A percentile compares a stretch with the other conserved stretches of the same genome.
Conservation (phyloP, 768 basidiomycete genomes). For the Collybia nuda region DNA sequence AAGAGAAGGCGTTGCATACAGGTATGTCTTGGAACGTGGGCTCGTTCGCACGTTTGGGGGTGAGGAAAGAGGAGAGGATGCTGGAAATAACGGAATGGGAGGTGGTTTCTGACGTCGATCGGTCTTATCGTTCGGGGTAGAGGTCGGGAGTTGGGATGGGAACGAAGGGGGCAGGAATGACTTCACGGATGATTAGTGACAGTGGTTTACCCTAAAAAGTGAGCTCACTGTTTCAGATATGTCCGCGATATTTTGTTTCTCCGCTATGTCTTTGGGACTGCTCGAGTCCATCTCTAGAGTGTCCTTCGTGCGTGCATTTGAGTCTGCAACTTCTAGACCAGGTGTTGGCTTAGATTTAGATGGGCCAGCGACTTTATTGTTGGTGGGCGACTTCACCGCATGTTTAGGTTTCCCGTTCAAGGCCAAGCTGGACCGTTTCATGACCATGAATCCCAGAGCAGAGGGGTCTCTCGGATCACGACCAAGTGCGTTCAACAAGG, state of each 20-base stretch:
- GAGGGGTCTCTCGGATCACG: conserved; percentile 17
- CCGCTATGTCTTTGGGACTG: not conserved
- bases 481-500: not conserved
- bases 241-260: conserved; percentile 14
- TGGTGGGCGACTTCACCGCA: conserved; percentile 1
- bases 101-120: conserved; percentile 38
- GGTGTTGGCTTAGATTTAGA: not conserved
- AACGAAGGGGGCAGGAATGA: conserved; percentile 58
- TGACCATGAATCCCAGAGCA: conserved; percentile 42
- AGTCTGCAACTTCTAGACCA: not conserved
- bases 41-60: conserved; percentile 23
- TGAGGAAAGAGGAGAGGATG: conserved; percentile 24
- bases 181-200: conserved; percentile 17
- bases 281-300: conserved; percentile 1
- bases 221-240: conserved; percentile 25
- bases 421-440: conserved; percentile 32
- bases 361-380: not conserved
- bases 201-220: not conserved
- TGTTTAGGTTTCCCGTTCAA: conserved; percentile 22
- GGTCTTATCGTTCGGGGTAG: conserved; percentile 41
- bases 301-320: not conserved
- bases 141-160: conserved; percentile 49
- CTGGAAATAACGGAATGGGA: conserved; percentile 32
- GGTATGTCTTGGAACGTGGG: conserved; percentile 9
- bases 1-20: conserved; percentile 6